Base-by-base conservation (phyloP, 1,139 yeast genomes). In the Saccharomyces hybrid region DNA sequence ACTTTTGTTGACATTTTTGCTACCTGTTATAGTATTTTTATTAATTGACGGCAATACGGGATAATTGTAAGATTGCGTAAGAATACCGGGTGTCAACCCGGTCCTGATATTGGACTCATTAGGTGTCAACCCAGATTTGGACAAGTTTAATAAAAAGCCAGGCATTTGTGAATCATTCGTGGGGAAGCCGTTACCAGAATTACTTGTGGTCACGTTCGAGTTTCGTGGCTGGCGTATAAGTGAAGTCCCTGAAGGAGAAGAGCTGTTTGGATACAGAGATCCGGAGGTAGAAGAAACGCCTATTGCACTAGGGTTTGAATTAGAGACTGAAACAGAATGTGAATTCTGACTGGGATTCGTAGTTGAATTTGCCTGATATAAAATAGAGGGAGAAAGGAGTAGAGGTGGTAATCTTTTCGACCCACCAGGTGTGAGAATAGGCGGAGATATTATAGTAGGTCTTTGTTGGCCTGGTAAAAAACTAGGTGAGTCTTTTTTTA, bases 61-160 rank as follows among this genome's bases (percentile, higher is more conserved):
- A 61, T 54, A 49, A 25, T 64, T 68, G 20, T 63, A 62, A 31
- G 56, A 38, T 16, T 57, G 52, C 2, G 55, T 58, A 55, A 61
- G 49, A 13, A 51, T 73, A 2, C 78, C 77, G 0, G 82, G 82
- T 0, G 90, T 83, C 41, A 84, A 68, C 0, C 91, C 91, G 0
- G 87, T 76, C 57, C 93, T 75, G 50, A 85, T 59, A 53, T 80
- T 77, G 4, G 86, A 80, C 64, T 84, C 90, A 67, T 82, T 84
- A 5, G 91, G 89, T 0, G 89, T 83, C 48, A 85, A 71, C 0
- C 88, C 90, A 0, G 85, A 75, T 60, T 83, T 78, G 34, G 78
- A 69, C 54, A 72, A 61, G 52, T 67, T 68, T 56, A 71, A 50
- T 25, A 60, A 54, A 51, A 65, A 58, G 23, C 63, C 56, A 6